These are phyloP conservation scores for Allantophomopsis lycopodina DNA, from an alignment of 2,329 filamentous ascomycete genomes.

Conservation along the genomic window DNA sequence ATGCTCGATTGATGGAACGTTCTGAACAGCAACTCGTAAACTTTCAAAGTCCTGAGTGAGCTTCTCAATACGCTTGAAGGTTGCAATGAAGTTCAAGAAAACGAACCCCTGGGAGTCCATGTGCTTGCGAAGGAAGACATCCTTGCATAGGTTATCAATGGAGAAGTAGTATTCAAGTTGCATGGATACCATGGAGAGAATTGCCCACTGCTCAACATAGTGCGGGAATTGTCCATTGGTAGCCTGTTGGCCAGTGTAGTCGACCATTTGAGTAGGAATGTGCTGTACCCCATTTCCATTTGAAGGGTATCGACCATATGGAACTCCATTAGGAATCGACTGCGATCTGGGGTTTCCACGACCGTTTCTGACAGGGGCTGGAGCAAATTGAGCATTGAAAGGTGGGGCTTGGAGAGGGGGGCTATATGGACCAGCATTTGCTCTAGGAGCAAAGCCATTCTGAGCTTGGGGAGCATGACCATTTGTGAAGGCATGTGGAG, in stretches of 20 bases:
- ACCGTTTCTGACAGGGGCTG: slow-evolving; percentile 24
- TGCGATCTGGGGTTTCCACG: slow-evolving; percentile 43
- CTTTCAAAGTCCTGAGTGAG: slow-evolving; percentile 60
- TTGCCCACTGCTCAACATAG: slow-evolving; percentile 40
- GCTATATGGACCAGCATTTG: slow-evolving; percentile 17
- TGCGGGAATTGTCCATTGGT: slow-evolving; percentile 44
- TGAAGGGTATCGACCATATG: slow-evolving; percentile 30
- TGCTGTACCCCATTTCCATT: slow-evolving; percentile 19
- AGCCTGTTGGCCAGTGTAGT: slow-evolving; percentile 35
- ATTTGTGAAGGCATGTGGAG: slow-evolving; percentile 22
- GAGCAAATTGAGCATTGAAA: slow-evolving; percentile 16
- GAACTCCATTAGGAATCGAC: slow-evolving; percentile 39
- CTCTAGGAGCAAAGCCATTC: slow-evolving; percentile 14
- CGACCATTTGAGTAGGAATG: slow-evolving; percentile 37
- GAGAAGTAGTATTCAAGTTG: slow-evolving; percentile 92
- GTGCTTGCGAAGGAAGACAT: slow-evolving; percentile 71
- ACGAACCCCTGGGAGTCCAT: slow-evolving; percentile 97
- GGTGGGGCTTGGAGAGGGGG: slow-evolving; percentile 22
- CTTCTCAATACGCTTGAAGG: slow-evolving; percentile 74
- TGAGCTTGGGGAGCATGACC: slow-evolving; percentile 18
- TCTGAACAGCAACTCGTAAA: slow-evolving; percentile 61
- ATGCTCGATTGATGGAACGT: slow-evolving; percentile 62
- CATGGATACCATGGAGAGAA: slow-evolving; percentile 25
- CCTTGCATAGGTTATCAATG: slow-evolving; percentile 87
- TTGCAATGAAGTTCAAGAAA: slow-evolving; percentile 60